Evolutionary conservation across 2,329 filamentous ascomycete species (phyloP), one percentile per base, ranked within the genome.

Genomic region (Xylariomycetidae sp.): DNA sequence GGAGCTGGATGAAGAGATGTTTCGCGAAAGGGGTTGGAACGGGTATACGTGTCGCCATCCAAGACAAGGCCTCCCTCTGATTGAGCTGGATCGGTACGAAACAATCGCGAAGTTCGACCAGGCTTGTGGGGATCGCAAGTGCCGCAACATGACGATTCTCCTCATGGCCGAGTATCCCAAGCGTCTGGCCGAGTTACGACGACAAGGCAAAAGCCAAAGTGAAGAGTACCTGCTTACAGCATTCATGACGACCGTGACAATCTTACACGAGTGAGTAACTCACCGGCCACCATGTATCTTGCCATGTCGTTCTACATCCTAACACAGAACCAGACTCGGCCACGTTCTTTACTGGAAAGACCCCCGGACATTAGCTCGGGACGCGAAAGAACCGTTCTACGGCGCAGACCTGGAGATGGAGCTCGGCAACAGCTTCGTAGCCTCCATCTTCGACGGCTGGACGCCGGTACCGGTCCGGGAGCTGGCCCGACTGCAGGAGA

Each of bases 401-500:
- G 57, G 56, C 6, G 49, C 40, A 3, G 57, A 59, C 25, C 42
- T 59, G 6, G 54, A 59, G 33, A 60, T 59, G 54, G 57, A 59
- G 32, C 47, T 59, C 6, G 55, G 57, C 16, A 52, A 58, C 31
- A 58, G 53, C 41, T 58, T 59, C 38, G 34, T 60, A n/a, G 49
- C 52, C 9, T 44, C 48, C n/a, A 41, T 58, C 2, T 60, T 59
- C 34, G 52, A 55, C 6, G 56, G 54, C 8, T 59, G 54, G 53
- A 27, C 50, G 5, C 57, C 56, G 0, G 48, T 57, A 4, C 53
- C 56, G 3, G 40, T 58, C 13, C 40, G 40, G 25, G 32, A 42
- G 8, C 17, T 38, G 10, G 16, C 26, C 2, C 31, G 32, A n/a
- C 29, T 46, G 8, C 32, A 32, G 25, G 27, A 32, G 13, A 28